Evolutionary conservation across 352 stramenopile species (phyloP).

Genomic region (Phytophthora uliginosa): DNA sequence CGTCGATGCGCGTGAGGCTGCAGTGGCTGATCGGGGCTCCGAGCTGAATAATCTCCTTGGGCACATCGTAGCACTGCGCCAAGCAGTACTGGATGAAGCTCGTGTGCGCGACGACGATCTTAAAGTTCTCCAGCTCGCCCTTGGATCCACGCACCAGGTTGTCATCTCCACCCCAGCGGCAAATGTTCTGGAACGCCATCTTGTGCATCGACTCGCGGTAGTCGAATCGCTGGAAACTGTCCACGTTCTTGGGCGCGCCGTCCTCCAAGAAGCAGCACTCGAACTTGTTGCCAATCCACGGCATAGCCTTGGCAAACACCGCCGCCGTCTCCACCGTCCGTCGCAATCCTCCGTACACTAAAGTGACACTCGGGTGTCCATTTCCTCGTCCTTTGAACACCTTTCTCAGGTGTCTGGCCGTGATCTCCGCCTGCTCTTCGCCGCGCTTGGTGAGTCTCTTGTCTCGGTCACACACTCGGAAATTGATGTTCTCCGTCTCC

Average conservation of each 20-base stretch:
- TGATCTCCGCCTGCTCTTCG: slow-evolving; percentile 65
- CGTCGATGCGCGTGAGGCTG: slow-evolving; percentile 78
- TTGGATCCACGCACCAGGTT: slow-evolving; percentile 26
- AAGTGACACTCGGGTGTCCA: slow-evolving; percentile 43
- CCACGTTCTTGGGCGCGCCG: slow-evolving; percentile 68
- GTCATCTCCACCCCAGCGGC: slow-evolving; percentile 58
- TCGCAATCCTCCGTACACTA: slow-evolving; percentile 76
- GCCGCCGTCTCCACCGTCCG: slow-evolving; percentile 79
- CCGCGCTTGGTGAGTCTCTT: slow-evolving; percentile 76
- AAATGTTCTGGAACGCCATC: slow-evolving; percentile 81
- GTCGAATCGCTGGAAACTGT: slow-evolving; percentile 63
- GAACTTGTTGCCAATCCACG: slow-evolving; percentile 69
- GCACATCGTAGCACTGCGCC: slow-evolving; percentile 67
- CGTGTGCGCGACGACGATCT: slow-evolving; percentile 80
- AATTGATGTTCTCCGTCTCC: slow-evolving; percentile 89
- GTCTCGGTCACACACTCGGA: slow-evolving; percentile 75
- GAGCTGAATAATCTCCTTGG: slow-evolving; percentile 83
- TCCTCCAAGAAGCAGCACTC: slow-evolving; percentile 84
- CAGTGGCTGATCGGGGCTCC: slow-evolving; percentile 79
- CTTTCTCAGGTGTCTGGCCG: slow-evolving; percentile 57
- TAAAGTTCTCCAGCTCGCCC: slow-evolving; percentile 61
- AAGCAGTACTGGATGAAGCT: slow-evolving; percentile 87
- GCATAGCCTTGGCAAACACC: slow-evolving; percentile 66
- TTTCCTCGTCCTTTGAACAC: slow-evolving; percentile 56
- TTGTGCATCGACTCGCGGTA: slow-evolving; percentile 84